A percentile compares a stretch with the other conserved stretches of the same genome.
Evolutionary conservation across 768 basidiomycete genomes (phyloP).

Genomic region (Terana coerulea): DNA sequence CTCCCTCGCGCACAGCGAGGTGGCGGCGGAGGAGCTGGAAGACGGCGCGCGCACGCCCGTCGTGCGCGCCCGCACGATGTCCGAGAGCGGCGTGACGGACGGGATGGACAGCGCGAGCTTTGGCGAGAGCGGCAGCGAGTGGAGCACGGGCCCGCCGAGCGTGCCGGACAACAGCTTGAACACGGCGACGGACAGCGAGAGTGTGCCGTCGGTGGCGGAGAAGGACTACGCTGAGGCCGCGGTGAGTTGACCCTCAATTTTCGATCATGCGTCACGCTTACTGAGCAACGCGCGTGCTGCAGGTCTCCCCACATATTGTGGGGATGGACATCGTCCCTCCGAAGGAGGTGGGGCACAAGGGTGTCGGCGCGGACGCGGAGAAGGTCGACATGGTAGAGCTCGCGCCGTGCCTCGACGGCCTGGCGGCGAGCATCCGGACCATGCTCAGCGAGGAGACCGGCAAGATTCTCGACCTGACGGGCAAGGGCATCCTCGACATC

Average conservation of each 20-base stretch:
- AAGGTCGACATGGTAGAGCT: constrained; percentile 1
- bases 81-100: not conserved
- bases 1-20: not conserved
- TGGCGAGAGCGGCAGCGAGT: not conserved
- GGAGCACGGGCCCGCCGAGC: not conserved
- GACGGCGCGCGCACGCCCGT: constrained; percentile 1
- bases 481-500: not conserved
- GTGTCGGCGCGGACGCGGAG: not conserved
- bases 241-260: no score
- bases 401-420: not conserved
- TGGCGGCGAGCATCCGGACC: not conserved
- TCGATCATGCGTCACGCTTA: no score
- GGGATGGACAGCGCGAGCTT: not conserved
- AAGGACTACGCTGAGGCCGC: not conserved
- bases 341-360: not conserved
- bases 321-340: not conserved
- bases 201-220: not conserved
- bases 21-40: no score
- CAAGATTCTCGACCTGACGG: not conserved
- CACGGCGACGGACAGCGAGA: not conserved
- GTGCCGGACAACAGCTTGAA: not conserved
- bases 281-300: no score
- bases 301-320: not conserved
- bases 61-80: not conserved
- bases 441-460: constrained; percentile 4